Conservation (phyloP, 1,284 basidiomycete species). For the Rhizoctonia solani region DNA sequence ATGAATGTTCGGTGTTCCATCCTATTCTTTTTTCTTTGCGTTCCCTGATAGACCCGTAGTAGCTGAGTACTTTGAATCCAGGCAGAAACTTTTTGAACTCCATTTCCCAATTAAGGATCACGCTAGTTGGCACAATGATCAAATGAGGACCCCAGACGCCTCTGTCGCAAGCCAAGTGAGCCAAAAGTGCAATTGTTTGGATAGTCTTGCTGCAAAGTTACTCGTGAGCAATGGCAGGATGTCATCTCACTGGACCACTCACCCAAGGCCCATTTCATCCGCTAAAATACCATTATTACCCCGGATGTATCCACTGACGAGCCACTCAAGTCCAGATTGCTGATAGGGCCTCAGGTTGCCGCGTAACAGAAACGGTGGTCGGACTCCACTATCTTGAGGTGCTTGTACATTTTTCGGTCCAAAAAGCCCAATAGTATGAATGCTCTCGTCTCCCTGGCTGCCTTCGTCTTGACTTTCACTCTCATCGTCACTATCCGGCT, state of each 20-base stretch:
- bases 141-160: conserved; percentile 98
- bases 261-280: conserved; percentile 93
- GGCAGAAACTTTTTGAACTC: conserved; percentile 98
- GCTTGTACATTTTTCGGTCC: conserved; percentile 30
- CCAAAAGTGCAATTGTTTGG: conserved; percentile 91
- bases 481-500: conserved; percentile 35
- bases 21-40: conserved; percentile 92
- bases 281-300: conserved; percentile 92
- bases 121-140: conserved; percentile 93
- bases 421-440: conserved; percentile 25
- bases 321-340: conserved; percentile 93
- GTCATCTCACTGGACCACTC: conserved; percentile 44
- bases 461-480: conserved; percentile 37
- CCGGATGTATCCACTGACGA: conserved; percentile 85
- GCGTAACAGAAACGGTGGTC: conserved; percentile 80
- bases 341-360: conserved; percentile 93
- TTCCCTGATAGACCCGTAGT: conserved; percentile 89
- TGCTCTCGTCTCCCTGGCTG: conserved; percentile 26
- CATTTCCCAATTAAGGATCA: conserved; percentile 98
- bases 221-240: conserved; percentile 30
- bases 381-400: conserved; percentile 48
- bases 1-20: conserved; percentile 91
- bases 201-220: conserved; percentile 81
- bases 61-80: conserved; percentile 89
- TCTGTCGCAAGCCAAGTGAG: conserved; percentile 90